These are phyloP conservation scores for Coemansia sp. DNA, from an alignment of 192 early-diverging fungal species.

Conservation along the genomic window DNA sequence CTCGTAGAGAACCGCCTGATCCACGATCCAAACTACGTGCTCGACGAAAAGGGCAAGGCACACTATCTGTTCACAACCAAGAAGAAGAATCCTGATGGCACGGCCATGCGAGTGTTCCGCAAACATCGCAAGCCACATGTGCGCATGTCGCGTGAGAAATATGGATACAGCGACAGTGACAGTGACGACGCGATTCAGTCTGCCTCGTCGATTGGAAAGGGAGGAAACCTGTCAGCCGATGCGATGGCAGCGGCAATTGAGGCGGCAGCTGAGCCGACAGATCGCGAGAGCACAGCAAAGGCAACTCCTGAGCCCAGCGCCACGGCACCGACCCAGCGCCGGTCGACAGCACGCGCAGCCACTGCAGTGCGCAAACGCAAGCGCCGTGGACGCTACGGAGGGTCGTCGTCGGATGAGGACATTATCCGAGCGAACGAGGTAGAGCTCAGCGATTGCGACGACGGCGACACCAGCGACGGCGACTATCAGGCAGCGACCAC, in stretches of 20 bases:
- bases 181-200: constrained; percentile 33
- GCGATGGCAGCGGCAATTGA: constrained; percentile 13
- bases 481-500: constrained; percentile 27
- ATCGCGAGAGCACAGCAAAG: constrained; percentile 11
- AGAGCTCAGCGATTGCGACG: constrained; percentile 46
- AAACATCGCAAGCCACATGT: constrained; percentile 69
- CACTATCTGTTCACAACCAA: constrained; percentile 86
- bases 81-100: constrained; percentile 74
- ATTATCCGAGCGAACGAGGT: constrained; percentile 53
- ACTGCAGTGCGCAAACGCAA: constrained; percentile 43
- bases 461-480: constrained; percentile 28
- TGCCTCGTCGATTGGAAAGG: constrained; percentile 21
- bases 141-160: constrained; percentile 57
- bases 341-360: constrained; percentile 18
- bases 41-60: constrained; percentile 87
- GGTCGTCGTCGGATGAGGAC: constrained; percentile 44
- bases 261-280: constrained; percentile 26
- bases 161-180: constrained; percentile 55
- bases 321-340: background rate
- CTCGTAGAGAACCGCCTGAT: constrained; percentile 86
- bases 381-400: constrained; percentile 40
- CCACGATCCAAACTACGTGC: constrained; percentile 86
- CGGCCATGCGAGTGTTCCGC: constrained; percentile 75
- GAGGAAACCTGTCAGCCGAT: constrained; percentile 10
- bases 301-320: background rate